Evolutionary conservation across 306 rosid species (phyloP), one percentile per base, ranked within the genome.

Genomic region (Gastrolobium bilobum): DNA sequence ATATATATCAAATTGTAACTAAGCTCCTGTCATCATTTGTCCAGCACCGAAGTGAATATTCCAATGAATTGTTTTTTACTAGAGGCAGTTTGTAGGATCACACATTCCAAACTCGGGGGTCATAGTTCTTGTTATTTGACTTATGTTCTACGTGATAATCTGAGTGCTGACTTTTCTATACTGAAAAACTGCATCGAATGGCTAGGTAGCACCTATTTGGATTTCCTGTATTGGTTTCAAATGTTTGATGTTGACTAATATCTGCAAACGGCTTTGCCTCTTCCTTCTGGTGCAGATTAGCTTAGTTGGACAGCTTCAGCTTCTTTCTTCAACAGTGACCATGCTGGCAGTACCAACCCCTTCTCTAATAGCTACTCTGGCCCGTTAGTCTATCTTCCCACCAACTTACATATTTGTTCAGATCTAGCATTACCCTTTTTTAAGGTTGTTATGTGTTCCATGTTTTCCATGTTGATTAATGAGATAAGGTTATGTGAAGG

Each of bases 271-370:
- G 38, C 51, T 66, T 51, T 57, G 44, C 8, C 73, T 54, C 73
- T 81, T 78, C 37, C 70, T 68, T 68, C 77, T 85, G 70, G 76
- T 86, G 89, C 97, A 96, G 99, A 85, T 90, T 80, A 88, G 79
- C 89, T 87, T 96, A 82, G 97, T 91, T 71, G 99, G 98, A 59
- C 99, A 96, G 88, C 98, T 96, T 81, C 98, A 96, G 87, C 97
- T 96, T 83, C 98, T 96, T 84, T 96, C 98, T 81, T 96, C 98
- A 56, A 80, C 97, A 54, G 90, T 93, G 78, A 90, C 98, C 58
- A 91, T 89, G 93, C 78, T 96, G 74, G 98, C 98, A 59, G 93
- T 96, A 75, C 99, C 99, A 81, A 90, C 94, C 38, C 99, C 98
- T 77, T 93, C 99, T 81, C 83, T 94, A 67, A 93, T 88, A 29